phyloP scores from a whole-genome alignment of 2,329 filamentous ascomycete species.

The Ceratocystis papillata region DNA sequence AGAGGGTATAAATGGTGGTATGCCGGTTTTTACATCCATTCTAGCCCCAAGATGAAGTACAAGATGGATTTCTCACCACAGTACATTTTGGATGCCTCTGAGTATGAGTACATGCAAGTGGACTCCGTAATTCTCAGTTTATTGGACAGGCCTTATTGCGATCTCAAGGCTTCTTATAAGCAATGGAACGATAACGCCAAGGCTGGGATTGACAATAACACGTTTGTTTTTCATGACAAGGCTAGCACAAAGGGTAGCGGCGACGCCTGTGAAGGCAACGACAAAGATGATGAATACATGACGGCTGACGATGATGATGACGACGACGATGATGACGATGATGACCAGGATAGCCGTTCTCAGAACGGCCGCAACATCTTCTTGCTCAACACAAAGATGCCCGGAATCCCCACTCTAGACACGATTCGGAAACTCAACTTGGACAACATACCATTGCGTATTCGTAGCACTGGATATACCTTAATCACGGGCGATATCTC shows the following conservation, averaged over 20 bases:
- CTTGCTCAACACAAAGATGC: constrained; percentile 54
- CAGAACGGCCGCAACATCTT: constrained; percentile 26
- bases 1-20: constrained; percentile 67
- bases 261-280: constrained; percentile 19
- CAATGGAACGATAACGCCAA: not conserved
- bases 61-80: constrained; percentile 71
- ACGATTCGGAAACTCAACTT: constrained; percentile 47
- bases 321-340: constrained; percentile 24
- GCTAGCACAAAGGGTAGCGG: constrained; percentile 19
- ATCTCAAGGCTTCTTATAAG: not conserved
- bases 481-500: constrained; percentile 44
- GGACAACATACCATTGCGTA: constrained; percentile 46
- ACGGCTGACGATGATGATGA: constrained; percentile 15
- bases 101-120: constrained; percentile 50
- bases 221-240: constrained; percentile 29
- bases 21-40: constrained; percentile 71
- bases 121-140: constrained; percentile 32
- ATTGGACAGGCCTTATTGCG: constrained; percentile 2
- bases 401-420: constrained; percentile 49
- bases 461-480: constrained; percentile 33
- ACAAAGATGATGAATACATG: constrained; percentile 9
- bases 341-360: not conserved
- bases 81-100: constrained; percentile 59
- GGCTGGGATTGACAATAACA: constrained; percentile 9
- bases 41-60: constrained; percentile 72